Base-by-base conservation (phyloP, 345 rosid genomes). In the Syzygium jambos region DNA sequence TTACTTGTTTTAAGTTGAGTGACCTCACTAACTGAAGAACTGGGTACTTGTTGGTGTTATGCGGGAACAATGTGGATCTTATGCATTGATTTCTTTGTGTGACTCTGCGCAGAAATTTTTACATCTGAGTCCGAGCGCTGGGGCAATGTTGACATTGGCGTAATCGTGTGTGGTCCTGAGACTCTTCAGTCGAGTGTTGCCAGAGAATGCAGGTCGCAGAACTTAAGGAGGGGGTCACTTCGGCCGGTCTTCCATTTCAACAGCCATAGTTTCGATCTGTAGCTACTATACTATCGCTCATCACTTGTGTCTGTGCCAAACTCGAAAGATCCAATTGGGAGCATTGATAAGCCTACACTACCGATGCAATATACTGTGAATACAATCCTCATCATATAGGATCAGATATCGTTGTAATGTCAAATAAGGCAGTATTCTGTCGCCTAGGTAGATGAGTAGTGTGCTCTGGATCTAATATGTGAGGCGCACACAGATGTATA, bases 181-280 rank as follows among this genome's bases (percentile, higher is more conserved):
- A 88, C 92, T 86, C 98, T 97, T 38, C 95, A 96, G 89, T 29
- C 95, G 7, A 93, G 93, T 80, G 97, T 97, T 82, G 99, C 98
- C 46, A 90, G 89, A 91, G 98, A 94, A 89, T 94, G 96, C 92
- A 93, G 98, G 92, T 91, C 95, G 16, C 93, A 90, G 85, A 94
- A 92, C 89, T 41, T 93, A 14, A 88, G 88, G 85, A 91, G 96
- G 87, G 85, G 91, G 21, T 25, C 87, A 16, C 88, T 87, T 80
- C 86, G 89, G 30, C 92, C 97, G 1, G 68, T 96, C 85, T 95
- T 96, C 89, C 99, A 95, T 90, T 95, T 95, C 92, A 88, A 94
- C 89, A 95, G 98, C 90, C 99, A 96, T 85, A 95, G 96, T 90
- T 96, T 96, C 90, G 96, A 94, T 90, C 90, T 96, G 65, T 96